These are phyloP conservation scores for Elsinoe batatas DNA, from an alignment of 2,329 filamentous ascomycete species.

Conservation along the genomic window DNA sequence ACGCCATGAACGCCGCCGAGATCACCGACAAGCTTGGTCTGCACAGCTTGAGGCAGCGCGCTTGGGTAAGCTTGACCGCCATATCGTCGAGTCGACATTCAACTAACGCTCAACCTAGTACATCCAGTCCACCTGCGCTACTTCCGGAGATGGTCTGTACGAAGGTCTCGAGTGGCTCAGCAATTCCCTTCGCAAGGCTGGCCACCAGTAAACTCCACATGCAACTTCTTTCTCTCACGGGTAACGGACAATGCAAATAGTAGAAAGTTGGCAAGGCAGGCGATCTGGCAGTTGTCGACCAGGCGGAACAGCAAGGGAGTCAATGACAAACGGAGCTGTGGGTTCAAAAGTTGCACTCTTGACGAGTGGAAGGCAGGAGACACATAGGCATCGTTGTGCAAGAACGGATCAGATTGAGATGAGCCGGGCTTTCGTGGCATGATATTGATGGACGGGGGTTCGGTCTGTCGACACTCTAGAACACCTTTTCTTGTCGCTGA, in stretches of 20 bases:
- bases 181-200: slow-evolving; percentile 46
- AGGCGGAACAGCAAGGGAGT: neutral
- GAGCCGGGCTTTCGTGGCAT: neutral
- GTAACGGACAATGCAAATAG: slow-evolving; percentile 9
- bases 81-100: neutral
- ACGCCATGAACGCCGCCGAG: slow-evolving; percentile 99
- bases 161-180: slow-evolving; percentile 72
- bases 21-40: slow-evolving; percentile 99
- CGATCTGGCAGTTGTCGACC: neutral
- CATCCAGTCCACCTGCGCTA: slow-evolving; percentile 99
- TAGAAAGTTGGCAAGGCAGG: slow-evolving; percentile 3
- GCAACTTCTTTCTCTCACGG: slow-evolving; percentile 4
- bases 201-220: slow-evolving; percentile 33
- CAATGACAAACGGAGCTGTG: neutral
- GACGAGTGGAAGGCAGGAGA: neutral
- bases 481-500: slow-evolving; percentile 1
- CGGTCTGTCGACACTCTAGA: slow-evolving; percentile 3
- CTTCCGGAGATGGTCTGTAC: slow-evolving; percentile 97
- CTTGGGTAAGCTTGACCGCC: slow-evolving; percentile 64
- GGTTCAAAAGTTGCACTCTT: neutral
- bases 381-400: neutral
- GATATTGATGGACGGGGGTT: neutral
- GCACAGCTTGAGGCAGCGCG: slow-evolving; percentile 95
- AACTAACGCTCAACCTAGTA: slow-evolving; percentile 44
- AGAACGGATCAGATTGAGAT: neutral